Percentiles rank a stretch among this genome's conserved stretches.
Evolutionary conservation across 257 asterid species (phyloP).

Genomic region (Gentiana macrophylla): DNA sequence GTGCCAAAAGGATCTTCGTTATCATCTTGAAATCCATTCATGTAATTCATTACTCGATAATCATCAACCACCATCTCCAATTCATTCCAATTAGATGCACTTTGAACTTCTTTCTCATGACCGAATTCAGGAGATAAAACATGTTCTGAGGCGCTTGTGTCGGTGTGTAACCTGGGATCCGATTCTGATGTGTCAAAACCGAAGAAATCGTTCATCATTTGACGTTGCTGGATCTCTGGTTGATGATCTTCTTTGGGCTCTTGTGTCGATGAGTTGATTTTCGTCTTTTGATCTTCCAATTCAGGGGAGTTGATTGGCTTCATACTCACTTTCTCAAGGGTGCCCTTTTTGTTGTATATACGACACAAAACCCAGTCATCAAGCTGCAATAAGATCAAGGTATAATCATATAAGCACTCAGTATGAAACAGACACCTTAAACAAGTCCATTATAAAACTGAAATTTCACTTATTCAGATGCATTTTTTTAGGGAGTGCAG

Average conservation of each 20-base stretch:
- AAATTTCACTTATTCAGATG: too few species aligned
- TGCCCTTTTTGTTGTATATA: slow-evolving; percentile 65
- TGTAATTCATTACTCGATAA: slow-evolving; percentile 20
- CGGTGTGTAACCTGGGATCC: slow-evolving; percentile 29
- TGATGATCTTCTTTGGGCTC: slow-evolving; percentile 7
- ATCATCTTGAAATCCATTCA: slow-evolving; percentile 40
- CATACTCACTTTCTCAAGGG: slow-evolving; percentile 33
- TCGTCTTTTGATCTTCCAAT: slow-evolving; percentile 35
- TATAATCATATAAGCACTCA: not conserved
- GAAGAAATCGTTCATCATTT: slow-evolving; percentile 17
- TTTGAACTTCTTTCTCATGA: slow-evolving; percentile 40
- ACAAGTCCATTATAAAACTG: too few species aligned
- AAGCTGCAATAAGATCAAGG: slow-evolving; percentile 27
- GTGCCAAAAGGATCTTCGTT: slow-evolving; percentile 24
- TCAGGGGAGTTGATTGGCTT: slow-evolving; percentile 14
- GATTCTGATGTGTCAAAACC: slow-evolving; percentile 33
- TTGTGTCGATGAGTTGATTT: slow-evolving; percentile 5
- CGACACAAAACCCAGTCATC: slow-evolving; percentile 74
- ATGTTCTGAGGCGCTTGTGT: slow-evolving; percentile 45
- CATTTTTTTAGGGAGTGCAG: too few species aligned
- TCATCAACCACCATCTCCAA: slow-evolving; percentile 28
- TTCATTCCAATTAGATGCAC: slow-evolving; percentile 36
- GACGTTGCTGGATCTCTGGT: slow-evolving; percentile 14
- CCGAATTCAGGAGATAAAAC: slow-evolving; percentile 31
- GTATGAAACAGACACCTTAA: not conserved